Percentiles rank a stretch among this genome's conserved stretches.
phyloP scores from a whole-genome alignment of 1,284 basidiomycete genomes.

The Trichosporon sp. region DNA sequence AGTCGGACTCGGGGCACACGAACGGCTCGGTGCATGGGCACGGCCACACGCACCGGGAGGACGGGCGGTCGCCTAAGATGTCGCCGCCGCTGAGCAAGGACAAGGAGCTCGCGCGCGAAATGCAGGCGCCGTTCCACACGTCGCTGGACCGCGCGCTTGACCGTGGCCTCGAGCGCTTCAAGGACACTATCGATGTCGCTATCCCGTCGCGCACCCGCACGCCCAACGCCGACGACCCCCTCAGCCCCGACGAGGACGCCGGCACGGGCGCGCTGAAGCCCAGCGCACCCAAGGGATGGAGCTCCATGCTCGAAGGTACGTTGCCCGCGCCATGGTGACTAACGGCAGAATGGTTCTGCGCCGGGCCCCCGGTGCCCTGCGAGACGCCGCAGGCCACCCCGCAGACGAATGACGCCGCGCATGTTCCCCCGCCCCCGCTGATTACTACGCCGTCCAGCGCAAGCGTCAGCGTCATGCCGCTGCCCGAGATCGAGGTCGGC shows the following conservation, averaged over 20 bases:
- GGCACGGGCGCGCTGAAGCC: neutral
- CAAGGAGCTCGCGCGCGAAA: neutral
- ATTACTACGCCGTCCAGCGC: neutral
- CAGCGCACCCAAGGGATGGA: conserved; percentile 36
- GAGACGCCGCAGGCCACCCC: neutral
- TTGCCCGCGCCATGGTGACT: neutral
- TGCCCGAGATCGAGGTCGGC: neutral
- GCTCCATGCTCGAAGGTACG: conserved; percentile 45
- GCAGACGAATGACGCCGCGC: neutral
- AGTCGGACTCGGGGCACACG: neutral
- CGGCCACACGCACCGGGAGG: neutral
- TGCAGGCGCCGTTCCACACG: neutral
- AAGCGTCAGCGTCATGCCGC: neutral
- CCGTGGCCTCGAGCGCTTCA: neutral
- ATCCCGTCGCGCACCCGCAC: neutral
- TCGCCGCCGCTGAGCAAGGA: neutral
- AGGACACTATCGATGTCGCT: neutral
- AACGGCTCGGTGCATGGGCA: neutral
- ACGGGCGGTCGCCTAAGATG: neutral
- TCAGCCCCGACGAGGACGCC: neutral
- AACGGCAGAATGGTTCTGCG: conserved; percentile 42
- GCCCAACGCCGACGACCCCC: conserved; percentile 1
- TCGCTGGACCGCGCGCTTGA: neutral
- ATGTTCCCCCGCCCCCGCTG: neutral
- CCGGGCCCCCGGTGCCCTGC: conserved; percentile 12